Evolutionary conservation across 75 land plant genomes (phyloP), one percentile per base, ranked within the genome.

Genomic region (Ceratopteris richardii): DNA sequence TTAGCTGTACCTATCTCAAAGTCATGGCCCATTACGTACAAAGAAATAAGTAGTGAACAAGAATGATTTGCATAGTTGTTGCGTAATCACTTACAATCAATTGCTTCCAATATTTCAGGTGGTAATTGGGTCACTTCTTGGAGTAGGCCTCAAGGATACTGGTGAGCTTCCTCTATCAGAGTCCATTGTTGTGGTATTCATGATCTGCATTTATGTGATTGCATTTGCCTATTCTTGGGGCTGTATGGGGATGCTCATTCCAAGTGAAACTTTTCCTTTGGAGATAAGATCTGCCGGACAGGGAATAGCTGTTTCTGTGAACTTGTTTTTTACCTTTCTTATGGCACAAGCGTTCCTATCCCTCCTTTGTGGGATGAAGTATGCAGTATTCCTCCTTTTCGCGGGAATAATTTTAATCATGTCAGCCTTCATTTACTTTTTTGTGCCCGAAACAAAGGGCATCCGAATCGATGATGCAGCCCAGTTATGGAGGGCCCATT

Each of bases 151-250:
- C 53, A 77, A 80, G 21, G 26, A 41, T 3, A 26, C n/a, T 36
- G 84, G 82, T 7, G 56, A 51, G 0, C 47, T 87, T 21, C 73
- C 79, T 10, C 75, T 80, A 57, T 57, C 65, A 56, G 68, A 72
- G 17, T 80, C 84, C 19, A 46, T 64, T 0, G 59, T 66, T 0
- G 71, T 83, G 25, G 77, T 87, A 26, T n/a, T 66, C 1, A 71
- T 87, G 47, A 75, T 83, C 11, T 87, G 87, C 72, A 29, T 75
- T 36, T 87, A 74, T 41, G 91, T 87, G 0, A 39, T 78, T 0
- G 83, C 74, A 1, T 87, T 87, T 50, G 91, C 81, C 2, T 87
- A 83, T 87, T 87, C 91, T 0, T 87, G 91, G 91, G 91, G 91
- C 0, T 87, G 87, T 0, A 64, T 87, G 0, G 87, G 81, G 21